These are phyloP conservation scores for Trypanosoma boissoni DNA, from an alignment of 208 protist genomes.

Conservation along the genomic window DNA sequence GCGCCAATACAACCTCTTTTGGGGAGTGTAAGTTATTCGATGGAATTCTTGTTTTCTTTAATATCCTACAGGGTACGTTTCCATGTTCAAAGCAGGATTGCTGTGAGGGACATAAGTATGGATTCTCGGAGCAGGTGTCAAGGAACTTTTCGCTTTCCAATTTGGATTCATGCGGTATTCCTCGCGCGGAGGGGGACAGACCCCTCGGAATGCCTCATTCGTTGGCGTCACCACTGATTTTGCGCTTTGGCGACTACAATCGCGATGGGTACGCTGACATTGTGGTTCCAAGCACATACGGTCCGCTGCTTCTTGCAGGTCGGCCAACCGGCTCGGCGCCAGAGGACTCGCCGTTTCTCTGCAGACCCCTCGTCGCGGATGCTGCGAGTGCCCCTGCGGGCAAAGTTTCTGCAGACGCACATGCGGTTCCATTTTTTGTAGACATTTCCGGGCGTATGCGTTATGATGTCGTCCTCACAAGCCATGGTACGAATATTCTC, in stretches of 20 bases:
- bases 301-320: slow-evolving; percentile 48
- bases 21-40: slow-evolving; percentile 15
- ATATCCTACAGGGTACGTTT: slow-evolving; percentile 4
- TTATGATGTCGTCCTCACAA: slow-evolving; percentile 46
- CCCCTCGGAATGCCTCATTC: slow-evolving; percentile 18
- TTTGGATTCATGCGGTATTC: slow-evolving; percentile 7
- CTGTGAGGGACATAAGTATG: slow-evolving; percentile 19
- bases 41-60: slow-evolving; percentile 14
- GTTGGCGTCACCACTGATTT: slow-evolving; percentile 32
- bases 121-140: slow-evolving; percentile 11
- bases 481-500: slow-evolving; percentile 6
- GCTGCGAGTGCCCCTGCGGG: neutral
- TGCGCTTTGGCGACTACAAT: slow-evolving; percentile 59
- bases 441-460: slow-evolving; percentile 27
- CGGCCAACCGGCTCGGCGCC: slow-evolving; percentile 4
- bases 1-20: slow-evolving; percentile 11
- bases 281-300: slow-evolving; percentile 54
- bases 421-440: slow-evolving; percentile 47
- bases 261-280: slow-evolving; percentile 57
- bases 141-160: slow-evolving; percentile 11
- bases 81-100: slow-evolving; percentile 10
- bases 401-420: neutral
- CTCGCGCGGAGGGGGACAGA: neutral
- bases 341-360: slow-evolving; percentile 12
- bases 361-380: slow-evolving; percentile 13